Conservation (phyloP, 768 basidiomycete species). For the Rubroboletus satanas region DNA sequence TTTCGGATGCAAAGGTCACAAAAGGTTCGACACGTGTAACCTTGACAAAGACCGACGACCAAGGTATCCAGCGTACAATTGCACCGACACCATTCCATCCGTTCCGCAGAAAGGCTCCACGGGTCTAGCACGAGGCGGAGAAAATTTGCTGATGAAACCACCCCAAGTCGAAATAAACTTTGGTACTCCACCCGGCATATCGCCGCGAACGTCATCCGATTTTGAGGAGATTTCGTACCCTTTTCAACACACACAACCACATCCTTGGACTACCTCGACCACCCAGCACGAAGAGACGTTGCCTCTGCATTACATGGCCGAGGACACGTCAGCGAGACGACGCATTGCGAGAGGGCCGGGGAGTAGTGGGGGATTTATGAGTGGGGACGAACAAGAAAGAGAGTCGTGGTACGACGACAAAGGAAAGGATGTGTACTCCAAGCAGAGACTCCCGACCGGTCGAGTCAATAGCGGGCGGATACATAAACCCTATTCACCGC, state of each 20-base stretch:
- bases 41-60: background rate
- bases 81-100: background rate
- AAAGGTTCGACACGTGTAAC: constrained; percentile 11
- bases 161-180: constrained; percentile 69
- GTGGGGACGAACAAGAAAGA: constrained; percentile 25
- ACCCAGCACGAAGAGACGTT: constrained; percentile 38
- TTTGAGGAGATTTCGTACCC: constrained; percentile 72
- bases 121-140: constrained; percentile 10
- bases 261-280: constrained; percentile 26
- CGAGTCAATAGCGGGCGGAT: constrained; percentile 57
- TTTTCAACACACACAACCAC: constrained; percentile 28
- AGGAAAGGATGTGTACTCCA: constrained; percentile 65
- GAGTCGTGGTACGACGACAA: constrained; percentile 47
- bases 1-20: background rate
- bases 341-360: constrained; percentile 38
- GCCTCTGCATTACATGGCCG: constrained; percentile 51
- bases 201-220: constrained; percentile 55
- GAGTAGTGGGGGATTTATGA: constrained; percentile 30
- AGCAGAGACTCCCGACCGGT: constrained; percentile 36
- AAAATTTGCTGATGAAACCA: constrained; percentile 51
- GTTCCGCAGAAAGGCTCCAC: background rate
- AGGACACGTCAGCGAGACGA: constrained; percentile 46
- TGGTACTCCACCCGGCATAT: constrained; percentile 50
- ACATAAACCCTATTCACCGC: constrained; percentile 58
- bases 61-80: background rate